phyloP scores from a whole-genome alignment of 768 basidiomycete genomes.

The Boletus rufocinnamomeus region DNA sequence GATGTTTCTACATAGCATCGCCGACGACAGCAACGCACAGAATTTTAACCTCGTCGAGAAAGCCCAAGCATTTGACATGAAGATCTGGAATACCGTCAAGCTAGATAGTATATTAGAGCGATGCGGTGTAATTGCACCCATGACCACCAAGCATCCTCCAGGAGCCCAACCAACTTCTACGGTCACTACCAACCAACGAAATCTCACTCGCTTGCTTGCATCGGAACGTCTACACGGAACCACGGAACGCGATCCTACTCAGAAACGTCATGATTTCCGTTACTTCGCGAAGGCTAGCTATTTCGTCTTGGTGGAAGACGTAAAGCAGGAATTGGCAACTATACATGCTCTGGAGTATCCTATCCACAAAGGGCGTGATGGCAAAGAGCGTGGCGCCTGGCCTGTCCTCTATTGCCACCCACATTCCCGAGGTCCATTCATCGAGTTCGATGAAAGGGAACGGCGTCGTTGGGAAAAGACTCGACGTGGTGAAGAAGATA shows the following conservation, averaged over 20 bases:
- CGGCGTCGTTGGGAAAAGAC: conserved; percentile 63
- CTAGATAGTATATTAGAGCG: conserved; percentile 72
- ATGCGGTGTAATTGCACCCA: conserved; percentile 47
- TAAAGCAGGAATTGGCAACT: conserved; percentile 79
- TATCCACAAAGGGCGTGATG: conserved; percentile 52
- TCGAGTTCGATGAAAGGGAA: conserved; percentile 74
- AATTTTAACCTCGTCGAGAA: conserved; percentile 60
- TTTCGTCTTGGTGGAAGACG: conserved; percentile 92
- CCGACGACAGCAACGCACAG: conserved; percentile 34
- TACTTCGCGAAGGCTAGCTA: conserved; percentile 79
- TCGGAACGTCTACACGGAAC: conserved; percentile 83
- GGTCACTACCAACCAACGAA: conserved; percentile 40
- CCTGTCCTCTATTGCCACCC: conserved; percentile 84
- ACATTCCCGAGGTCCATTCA: conserved; percentile 69
- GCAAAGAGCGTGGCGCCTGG: conserved; percentile 64
- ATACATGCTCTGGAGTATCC: conserved; percentile 84
- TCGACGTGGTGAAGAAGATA: conserved; percentile 42
- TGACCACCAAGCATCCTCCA: conserved; percentile 30
- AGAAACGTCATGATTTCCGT: conserved; percentile 81
- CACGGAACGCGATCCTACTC: conserved; percentile 88
- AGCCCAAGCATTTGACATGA: conserved; percentile 71
- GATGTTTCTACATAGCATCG: conserved; percentile 20
- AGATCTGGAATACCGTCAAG: conserved; percentile 82
- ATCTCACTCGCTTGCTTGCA: conserved; percentile 65
- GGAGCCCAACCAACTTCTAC: conserved; percentile 35